Base-by-base conservation (phyloP, 202 grass and related monocot genomes). In the Brachypodium distachyon region DNA sequence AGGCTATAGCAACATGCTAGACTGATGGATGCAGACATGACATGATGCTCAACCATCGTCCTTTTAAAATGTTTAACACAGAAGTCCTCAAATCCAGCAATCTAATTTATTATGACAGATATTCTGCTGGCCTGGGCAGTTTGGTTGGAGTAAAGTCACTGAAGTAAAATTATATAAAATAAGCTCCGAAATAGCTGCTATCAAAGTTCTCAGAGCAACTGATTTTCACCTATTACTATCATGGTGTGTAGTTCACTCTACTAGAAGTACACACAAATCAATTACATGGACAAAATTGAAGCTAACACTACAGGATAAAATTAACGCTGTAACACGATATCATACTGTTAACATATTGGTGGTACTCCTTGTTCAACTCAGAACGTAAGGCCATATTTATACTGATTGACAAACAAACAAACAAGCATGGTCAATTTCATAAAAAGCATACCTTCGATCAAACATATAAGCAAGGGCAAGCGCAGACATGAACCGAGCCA, bases 401-500 rank as follows among this genome's bases (percentile, higher is more conserved):
- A 48, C 12, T 23, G 6, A 79, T 79, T 60, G 41, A 27, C 6
- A 61, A 90, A 67, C 79, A 67, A 49, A 27, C 6, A 61, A 90
- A 67, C 65, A 64, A 2, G 2, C 46, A 3, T 70, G 85, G 19
- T 16, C 56, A 65, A 21, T 39, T 51, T 57, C 11, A 72, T 4
- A 65, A 57, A 69, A 73, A 64, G 4, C 39, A 39, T 89, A 99
- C 96, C 96, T 96, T 87, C 96, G 92, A 89, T 99, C 96, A 36
- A 99, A 99, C 92, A 99, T 99, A 83, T 99, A 99, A 76, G 90
- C 87, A 58, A 99, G 96, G 32, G 92, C 96, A 82, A 99, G 61
- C 37, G 96, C 96, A 68, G 96, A 91, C 96, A 99, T 99, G 87
- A 99, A 99, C 63, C 96, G 92, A 33, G 96, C 96, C 96, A 99